Evolutionary conservation across 2,329 filamentous ascomycete species (phyloP).

Genomic region (Fusarium humuli): DNA sequence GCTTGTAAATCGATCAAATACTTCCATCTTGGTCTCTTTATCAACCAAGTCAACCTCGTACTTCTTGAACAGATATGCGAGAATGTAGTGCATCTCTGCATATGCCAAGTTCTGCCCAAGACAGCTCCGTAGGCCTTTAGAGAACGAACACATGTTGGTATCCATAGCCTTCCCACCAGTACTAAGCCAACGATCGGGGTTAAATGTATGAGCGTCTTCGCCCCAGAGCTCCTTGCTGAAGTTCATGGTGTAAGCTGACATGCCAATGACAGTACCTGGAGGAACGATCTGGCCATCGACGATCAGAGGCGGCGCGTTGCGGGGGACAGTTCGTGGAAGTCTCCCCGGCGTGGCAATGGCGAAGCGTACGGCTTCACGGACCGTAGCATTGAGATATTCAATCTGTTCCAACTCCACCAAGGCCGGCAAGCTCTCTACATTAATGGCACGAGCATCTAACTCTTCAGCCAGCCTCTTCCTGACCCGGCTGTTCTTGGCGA

Average conservation of each 20-base stretch:
- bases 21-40: not conserved
- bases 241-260: conserved; percentile 2
- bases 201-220: not conserved
- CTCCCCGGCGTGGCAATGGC: not conserved
- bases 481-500: not conserved
- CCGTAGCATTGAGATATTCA: not conserved
- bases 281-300: not conserved
- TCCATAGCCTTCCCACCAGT: not conserved
- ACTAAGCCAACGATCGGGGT: not conserved
- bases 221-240: conserved; percentile 2
- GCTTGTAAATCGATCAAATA: not conserved
- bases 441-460: rapidly evolving
- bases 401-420: not conserved
- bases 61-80: not conserved
- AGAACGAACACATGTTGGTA: not conserved
- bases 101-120: not conserved
- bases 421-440: not conserved
- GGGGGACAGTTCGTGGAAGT: not conserved
- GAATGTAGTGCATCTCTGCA: not conserved
- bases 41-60: not conserved
- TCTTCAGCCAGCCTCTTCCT: not conserved
- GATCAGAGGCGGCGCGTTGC: not conserved
- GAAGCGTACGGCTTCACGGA: not conserved
- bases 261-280: not conserved
- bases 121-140: not conserved